phyloP scores from a whole-genome alignment of 2,329 filamentous ascomycete species.

The Arthroderma uncinatum region DNA sequence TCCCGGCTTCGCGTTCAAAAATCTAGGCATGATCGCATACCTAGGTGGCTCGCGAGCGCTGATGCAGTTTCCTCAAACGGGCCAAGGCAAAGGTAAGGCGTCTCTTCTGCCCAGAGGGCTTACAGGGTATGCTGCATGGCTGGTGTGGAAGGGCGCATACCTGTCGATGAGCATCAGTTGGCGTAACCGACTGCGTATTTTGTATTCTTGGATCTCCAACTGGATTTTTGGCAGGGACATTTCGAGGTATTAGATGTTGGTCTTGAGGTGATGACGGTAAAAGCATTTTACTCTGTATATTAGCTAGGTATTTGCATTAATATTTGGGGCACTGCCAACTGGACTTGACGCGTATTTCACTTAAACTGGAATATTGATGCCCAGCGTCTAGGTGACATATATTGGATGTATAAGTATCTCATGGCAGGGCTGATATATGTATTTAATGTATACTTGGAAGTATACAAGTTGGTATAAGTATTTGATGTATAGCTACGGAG shows the following conservation, averaged over 20 bases:
- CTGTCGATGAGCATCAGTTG: constrained; percentile 39
- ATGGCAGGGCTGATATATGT: no score
- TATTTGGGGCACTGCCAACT: no score
- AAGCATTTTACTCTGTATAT: neutral
- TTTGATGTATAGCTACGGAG: no score
- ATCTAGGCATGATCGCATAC: constrained; percentile 50
- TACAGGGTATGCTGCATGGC: constrained; percentile 31
- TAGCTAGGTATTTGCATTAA: no score
- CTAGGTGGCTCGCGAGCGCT: constrained; percentile 48
- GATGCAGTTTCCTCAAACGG: constrained; percentile 38
- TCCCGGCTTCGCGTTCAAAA: constrained; percentile 43
- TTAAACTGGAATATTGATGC: no score
- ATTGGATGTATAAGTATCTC: no score
- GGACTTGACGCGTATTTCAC: no score
- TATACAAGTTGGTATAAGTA: no score
- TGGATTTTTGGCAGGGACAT: constrained; percentile 36
- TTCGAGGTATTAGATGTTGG: constrained; percentile 27
- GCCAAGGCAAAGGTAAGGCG: constrained; percentile 11
- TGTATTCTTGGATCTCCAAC: constrained; percentile 35
- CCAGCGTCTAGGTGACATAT: no score
- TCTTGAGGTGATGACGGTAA: neutral
- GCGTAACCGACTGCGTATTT: constrained; percentile 34
- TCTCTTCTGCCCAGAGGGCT: constrained; percentile 28
- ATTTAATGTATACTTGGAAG: no score
- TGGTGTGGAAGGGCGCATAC: constrained; percentile 38